Evolutionary conservation across 1,139 yeast genomes (phyloP).

Genomic region (Pichia sp.): DNA sequence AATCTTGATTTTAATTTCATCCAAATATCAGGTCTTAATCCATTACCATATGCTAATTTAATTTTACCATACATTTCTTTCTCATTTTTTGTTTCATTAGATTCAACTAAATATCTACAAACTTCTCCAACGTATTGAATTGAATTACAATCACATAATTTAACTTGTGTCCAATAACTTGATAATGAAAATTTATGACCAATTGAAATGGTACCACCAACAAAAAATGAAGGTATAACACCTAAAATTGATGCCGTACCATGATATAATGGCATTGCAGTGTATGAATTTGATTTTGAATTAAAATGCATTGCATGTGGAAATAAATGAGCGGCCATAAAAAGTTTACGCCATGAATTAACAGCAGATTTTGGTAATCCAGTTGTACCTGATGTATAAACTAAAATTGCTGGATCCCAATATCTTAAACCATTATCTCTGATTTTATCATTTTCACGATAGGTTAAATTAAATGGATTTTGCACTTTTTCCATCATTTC

Average conservation of each 20-base stretch:
- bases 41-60: conserved; percentile 82
- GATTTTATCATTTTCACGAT: conserved; percentile 48
- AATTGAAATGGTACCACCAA: conserved; percentile 67
- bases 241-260: conserved; percentile 92
- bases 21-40: conserved; percentile 93
- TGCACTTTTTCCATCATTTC: conserved; percentile 34
- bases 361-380: conserved; percentile 94
- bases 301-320: conserved; percentile 62
- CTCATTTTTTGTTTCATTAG: conserved; percentile 56
- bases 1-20: conserved; percentile 68
- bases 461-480: conserved; percentile 44
- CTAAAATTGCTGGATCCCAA: conserved; percentile 61
- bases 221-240: conserved; percentile 60
- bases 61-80: conserved; percentile 46
- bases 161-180: conserved; percentile 89
- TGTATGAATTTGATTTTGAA: conserved; percentile 56
- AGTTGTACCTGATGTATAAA: conserved; percentile 93
- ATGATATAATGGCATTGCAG: conserved; percentile 95
- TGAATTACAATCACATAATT: conserved; percentile 63
- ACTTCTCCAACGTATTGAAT: conserved; percentile 95
- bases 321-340: conserved; percentile 64
- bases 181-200: conserved; percentile 81
- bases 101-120: conserved; percentile 75
- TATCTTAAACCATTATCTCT: conserved; percentile 55
- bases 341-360: conserved; percentile 84